These are phyloP conservation scores for Xylaria sp. DNA, from an alignment of 2,329 filamentous ascomycete genomes.

Conservation along the genomic window DNA sequence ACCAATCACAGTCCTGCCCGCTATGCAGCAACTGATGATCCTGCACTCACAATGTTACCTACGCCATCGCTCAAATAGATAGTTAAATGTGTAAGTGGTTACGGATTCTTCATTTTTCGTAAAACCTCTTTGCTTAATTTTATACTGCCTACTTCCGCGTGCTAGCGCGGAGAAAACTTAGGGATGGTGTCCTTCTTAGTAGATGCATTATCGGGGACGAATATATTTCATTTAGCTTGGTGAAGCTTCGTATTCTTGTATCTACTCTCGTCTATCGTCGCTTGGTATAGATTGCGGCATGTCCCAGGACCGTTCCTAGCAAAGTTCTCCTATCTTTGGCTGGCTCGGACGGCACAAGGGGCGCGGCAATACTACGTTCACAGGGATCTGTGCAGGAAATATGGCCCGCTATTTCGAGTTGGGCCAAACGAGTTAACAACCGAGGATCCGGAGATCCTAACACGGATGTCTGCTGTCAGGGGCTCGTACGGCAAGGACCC, in stretches of 20 bases:
- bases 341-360: conserved; percentile 46
- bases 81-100: too few relatives aligned
- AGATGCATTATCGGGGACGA: background rate
- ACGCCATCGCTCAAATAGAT: too few relatives aligned
- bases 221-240: background rate
- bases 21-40: too few relatives aligned
- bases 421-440: conserved; percentile 57
- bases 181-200: conserved; percentile 1
- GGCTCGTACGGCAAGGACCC: conserved; percentile 52
- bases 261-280: conserved; percentile 1
- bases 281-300: conserved; percentile 54
- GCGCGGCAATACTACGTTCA: background rate
- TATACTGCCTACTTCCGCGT: background rate
- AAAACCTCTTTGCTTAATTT: too few relatives aligned
- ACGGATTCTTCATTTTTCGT: too few relatives aligned
- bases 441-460: conserved; percentile 54
- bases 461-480: conserved; percentile 53
- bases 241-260: conserved; percentile 17
- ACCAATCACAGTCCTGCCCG: too few relatives aligned
- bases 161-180: background rate
- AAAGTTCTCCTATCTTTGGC: conserved; percentile 55
- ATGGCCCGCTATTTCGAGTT: conserved; percentile 55
- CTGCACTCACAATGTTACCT: too few relatives aligned
- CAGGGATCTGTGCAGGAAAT: conserved; percentile 35
- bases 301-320: conserved; percentile 55